Conservation (phyloP, 768 basidiomycete genomes). For the Suillus luteus region DNA sequence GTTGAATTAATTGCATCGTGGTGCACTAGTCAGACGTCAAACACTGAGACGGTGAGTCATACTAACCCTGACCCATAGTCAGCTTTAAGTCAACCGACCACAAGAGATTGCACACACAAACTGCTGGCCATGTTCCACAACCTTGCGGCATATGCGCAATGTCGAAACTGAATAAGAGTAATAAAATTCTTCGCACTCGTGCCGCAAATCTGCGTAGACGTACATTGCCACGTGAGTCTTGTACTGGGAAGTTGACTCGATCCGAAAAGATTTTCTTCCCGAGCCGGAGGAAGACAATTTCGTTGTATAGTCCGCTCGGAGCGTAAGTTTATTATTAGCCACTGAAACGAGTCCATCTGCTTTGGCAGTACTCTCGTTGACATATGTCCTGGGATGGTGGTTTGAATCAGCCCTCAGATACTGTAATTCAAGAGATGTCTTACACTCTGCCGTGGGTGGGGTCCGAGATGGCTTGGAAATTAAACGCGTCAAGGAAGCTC, state of each 20-base stretch:
- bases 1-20: constrained; percentile 1
- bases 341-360: constrained; percentile 59
- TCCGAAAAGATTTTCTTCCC: constrained; percentile 40
- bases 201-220: constrained; percentile 7
- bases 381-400: constrained; percentile 39
- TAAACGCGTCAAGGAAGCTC: constrained; percentile 45
- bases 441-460: constrained; percentile 39
- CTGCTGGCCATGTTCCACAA: constrained; percentile 42
- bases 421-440: constrained; percentile 11
- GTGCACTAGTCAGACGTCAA: constrained; percentile 10
- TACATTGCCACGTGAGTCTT: constrained; percentile 37
- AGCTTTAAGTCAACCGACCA: not conserved
- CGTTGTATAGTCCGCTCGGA: constrained; percentile 37
- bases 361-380: constrained; percentile 48
- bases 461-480: constrained; percentile 28
- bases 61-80: constrained; percentile 28
- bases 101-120: constrained; percentile 29
- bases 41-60: not conserved
- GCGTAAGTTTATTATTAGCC: constrained; percentile 39
- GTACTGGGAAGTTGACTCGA: constrained; percentile 34
- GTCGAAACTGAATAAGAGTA: constrained; percentile 31
- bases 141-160: constrained; percentile 40
- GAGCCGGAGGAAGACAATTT: constrained; percentile 30
- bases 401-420: not conserved
- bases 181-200: not conserved